phyloP scores from a whole-genome alignment of 108 stramenopile species.

The Cyclotella cryptica region DNA sequence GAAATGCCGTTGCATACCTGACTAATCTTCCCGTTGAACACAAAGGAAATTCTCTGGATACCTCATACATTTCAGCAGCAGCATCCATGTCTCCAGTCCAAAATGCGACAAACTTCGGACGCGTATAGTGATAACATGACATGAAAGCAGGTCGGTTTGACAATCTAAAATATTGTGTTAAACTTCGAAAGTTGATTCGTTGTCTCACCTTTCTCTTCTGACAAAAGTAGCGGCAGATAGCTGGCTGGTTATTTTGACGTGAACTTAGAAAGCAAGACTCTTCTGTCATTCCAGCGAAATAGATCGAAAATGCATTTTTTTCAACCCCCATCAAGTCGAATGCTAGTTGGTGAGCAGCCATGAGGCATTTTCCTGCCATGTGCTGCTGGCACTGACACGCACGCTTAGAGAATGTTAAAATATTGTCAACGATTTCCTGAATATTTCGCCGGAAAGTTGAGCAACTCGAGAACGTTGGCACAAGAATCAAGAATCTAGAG shows the following conservation, averaged over 20 bases:
- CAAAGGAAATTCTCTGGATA: constrained; percentile 8
- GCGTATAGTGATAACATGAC: background rate
- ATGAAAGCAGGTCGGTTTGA: background rate
- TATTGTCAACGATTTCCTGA: background rate
- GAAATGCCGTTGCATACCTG: constrained; percentile 1
- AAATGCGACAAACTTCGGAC: constrained; percentile 26
- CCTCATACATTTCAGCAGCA: constrained; percentile 35
- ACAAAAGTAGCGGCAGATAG: constrained; percentile 22
- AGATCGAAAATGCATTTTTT: constrained; percentile 15
- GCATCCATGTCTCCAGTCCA: constrained; percentile 30
- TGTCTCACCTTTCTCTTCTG: constrained; percentile 12
- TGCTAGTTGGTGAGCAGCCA: no score
- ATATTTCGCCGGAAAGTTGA: background rate
- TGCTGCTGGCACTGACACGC: constrained; percentile 24
- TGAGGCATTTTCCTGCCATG: constrained; percentile 2
- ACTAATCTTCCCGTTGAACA: constrained; percentile 31
- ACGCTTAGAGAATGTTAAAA: constrained; percentile 9
- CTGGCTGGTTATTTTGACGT: constrained; percentile 2
- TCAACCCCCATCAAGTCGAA: no score
- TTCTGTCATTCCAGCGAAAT: constrained; percentile 12
- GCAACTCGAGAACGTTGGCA: background rate
- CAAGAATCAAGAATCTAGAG: background rate
- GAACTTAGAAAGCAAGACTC: constrained; percentile 17
- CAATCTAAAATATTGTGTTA: no score
- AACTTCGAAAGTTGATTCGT: no score